A percentile compares a stretch with the other conserved stretches of the same genome.
These are phyloP conservation scores for Coemansia sp. DNA, from an alignment of 192 early-diverging fungal species.

Conservation along the genomic window DNA sequence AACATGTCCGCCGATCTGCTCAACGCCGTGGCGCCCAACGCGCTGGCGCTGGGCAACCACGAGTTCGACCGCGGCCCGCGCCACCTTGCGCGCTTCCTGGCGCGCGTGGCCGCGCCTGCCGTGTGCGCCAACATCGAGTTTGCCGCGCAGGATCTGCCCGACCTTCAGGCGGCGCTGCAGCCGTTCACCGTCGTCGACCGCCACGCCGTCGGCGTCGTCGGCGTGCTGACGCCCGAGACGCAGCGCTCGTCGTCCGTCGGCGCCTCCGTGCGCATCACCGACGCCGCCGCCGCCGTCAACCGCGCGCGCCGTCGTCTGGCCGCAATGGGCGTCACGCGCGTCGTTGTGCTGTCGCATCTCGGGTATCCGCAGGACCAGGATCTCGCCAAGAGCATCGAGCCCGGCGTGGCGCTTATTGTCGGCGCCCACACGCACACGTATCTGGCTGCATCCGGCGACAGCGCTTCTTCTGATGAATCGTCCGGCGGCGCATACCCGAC, in stretches of 20 bases:
- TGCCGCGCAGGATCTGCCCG: slow-evolving; percentile 35
- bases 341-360: slow-evolving; percentile 74
- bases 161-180: slow-evolving; percentile 59
- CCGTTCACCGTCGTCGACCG: slow-evolving; percentile 72
- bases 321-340: slow-evolving; percentile 63
- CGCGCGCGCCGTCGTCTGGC: slow-evolving; percentile 61
- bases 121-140: slow-evolving; percentile 71
- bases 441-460: slow-evolving; percentile 47
- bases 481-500: slow-evolving; percentile 69
- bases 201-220: slow-evolving; percentile 71
- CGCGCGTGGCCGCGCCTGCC: slow-evolving; percentile 63
- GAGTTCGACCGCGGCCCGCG: slow-evolving; percentile 72
- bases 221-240: slow-evolving; percentile 64
- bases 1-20: slow-evolving; percentile 60
- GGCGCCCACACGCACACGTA: slow-evolving; percentile 80
- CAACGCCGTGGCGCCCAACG: slow-evolving; percentile 67
- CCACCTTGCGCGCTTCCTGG: slow-evolving; percentile 59
- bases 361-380: slow-evolving; percentile 69
- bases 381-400: slow-evolving; percentile 58
- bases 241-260: slow-evolving; percentile 60
- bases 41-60: slow-evolving; percentile 66
- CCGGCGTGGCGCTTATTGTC: slow-evolving; percentile 66
- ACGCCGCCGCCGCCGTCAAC: slow-evolving; percentile 65
- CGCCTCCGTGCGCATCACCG: slow-evolving; percentile 53
- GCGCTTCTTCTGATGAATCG: slow-evolving; percentile 4